Base-by-base conservation (phyloP, 176 grass and related monocot species). In the Ananas comosus region DNA sequence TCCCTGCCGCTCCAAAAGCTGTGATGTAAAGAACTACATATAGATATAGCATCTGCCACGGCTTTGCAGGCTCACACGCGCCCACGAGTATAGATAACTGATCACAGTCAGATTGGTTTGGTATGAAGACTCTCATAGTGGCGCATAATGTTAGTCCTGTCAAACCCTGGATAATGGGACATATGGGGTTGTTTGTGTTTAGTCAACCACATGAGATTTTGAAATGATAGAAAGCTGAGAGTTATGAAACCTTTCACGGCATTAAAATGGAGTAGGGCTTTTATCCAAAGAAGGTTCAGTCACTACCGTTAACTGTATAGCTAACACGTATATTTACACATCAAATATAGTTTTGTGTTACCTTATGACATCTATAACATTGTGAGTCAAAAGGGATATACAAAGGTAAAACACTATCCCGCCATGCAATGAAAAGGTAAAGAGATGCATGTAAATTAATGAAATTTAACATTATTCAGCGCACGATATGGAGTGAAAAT, bases 21-120 rank as follows among this genome's bases (percentile, higher is more conserved):
- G 92, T 83, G 0, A 84, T 64, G 72, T 96, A 96, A 21, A 91
- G 88, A 59, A 87, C 92, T 4, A 80, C 57, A 61, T 96, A 68
- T 25, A 96, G 92, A 75, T 91, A 96, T 2, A 83, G 75, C 92
- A 80, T 87, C 79, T 96, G 92, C 92, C 88, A 96, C 0, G 70
- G 52, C 53, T 59, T n/a, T 9, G 92, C 72, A 2, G 11, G 79
- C 64, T 72, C 73, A 78, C 92, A 96, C 0, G 10, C 28, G 19
- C 92, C 92, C 14, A 96, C 58, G 50, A 96, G 76, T 71, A 77
- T 70, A 48, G 92, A 83, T 68, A 96, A 70, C 64, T 73, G 72
- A 72, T 92, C 83, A 70, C 88, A 96, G 0, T 72, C 77, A 6
- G 22, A 48, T 80, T 96, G 92, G 2, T 65, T 16, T 0, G 92